Conservation (phyloP, 306 rosid genomes). For the Prosopis cineraria region DNA sequence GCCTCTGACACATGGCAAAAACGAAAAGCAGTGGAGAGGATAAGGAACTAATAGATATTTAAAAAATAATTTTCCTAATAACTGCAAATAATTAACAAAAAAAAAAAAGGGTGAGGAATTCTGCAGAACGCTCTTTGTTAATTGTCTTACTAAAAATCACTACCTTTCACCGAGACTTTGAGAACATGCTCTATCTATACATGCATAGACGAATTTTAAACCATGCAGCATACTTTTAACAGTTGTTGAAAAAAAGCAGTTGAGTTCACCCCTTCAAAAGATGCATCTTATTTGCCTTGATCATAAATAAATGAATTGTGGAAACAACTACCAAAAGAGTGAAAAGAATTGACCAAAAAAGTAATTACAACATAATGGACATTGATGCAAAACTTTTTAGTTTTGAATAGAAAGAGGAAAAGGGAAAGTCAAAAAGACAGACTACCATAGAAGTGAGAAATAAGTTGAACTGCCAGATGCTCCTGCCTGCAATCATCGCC, state of each 20-base stretch:
- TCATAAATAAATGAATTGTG: neutral
- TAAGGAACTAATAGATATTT: too few relatives aligned
- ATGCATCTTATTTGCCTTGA: neutral
- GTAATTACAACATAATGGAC: conserved; percentile 12
- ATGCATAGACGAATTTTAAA: conserved; percentile 6
- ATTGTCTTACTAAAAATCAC: neutral
- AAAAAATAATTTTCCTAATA: too few relatives aligned
- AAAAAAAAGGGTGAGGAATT: too few relatives aligned
- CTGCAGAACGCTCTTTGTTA: neutral
- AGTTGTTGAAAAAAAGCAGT: neutral
- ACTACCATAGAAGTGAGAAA: conserved; percentile 94
- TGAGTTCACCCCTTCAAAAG: neutral
- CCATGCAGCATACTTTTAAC: neutral
- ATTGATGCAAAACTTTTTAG: conserved; percentile 14
- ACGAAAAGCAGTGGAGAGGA: too few relatives aligned
- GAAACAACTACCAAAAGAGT: neutral
- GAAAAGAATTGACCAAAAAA: conserved; percentile 3
- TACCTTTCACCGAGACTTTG: neutral
- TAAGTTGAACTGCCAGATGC: conserved; percentile 99
- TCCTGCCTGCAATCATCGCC: conserved; percentile 99
- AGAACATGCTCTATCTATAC: neutral
- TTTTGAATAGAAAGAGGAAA: conserved; percentile 13
- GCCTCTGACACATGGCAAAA: too few relatives aligned
- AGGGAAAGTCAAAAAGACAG: conserved; percentile 26
- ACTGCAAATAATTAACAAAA: too few relatives aligned